phyloP scores from a whole-genome alignment of 352 stramenopile genomes.

The Phytophthora megakarya region DNA sequence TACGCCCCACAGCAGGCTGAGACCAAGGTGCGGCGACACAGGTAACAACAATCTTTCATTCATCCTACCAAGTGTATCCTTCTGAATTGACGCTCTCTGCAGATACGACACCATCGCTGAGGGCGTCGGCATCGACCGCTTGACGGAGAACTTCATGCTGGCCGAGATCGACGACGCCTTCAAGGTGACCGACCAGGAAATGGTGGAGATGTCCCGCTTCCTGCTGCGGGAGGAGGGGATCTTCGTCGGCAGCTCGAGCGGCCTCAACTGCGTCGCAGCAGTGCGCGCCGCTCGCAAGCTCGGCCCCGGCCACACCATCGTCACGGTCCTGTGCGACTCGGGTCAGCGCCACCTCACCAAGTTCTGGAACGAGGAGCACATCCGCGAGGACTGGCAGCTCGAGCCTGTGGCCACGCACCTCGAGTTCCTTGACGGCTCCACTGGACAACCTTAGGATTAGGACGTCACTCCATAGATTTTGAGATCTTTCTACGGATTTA shows the following conservation, averaged over 20 bases:
- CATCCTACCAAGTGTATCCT: no score
- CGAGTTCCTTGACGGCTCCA: slow-evolving; percentile 75
- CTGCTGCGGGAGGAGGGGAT: slow-evolving; percentile 95
- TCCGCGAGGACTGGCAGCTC: slow-evolving; percentile 73
- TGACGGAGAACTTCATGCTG: slow-evolving; percentile 96
- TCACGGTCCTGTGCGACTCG: slow-evolving; percentile 90
- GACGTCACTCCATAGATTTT: background rate
- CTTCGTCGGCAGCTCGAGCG: slow-evolving; percentile 93
- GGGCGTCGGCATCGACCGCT: slow-evolving; percentile 97
- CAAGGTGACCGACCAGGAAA: slow-evolving; percentile 94
- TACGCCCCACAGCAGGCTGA: slow-evolving; percentile 96
- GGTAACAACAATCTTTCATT: slow-evolving; percentile 30
- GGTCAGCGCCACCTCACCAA: slow-evolving; percentile 90
- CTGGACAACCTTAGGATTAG: slow-evolving; percentile 58
- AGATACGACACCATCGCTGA: slow-evolving; percentile 98
- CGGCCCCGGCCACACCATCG: slow-evolving; percentile 79
- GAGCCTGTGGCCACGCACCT: slow-evolving; percentile 54
- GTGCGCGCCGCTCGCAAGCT: slow-evolving; percentile 76
- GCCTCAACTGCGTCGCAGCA: slow-evolving; percentile 85
- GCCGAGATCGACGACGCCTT: slow-evolving; percentile 91
- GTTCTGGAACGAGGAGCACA: slow-evolving; percentile 85
- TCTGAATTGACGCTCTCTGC: background rate
- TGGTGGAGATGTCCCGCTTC: slow-evolving; percentile 97
- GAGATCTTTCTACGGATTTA: slow-evolving; percentile 42
- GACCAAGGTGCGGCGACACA: slow-evolving; percentile 90